Percentiles rank a stretch among this genome's conserved stretches.
Evolutionary conservation across 2,329 filamentous ascomycete species (phyloP).

Genomic region (Ophiostoma australiae): DNA sequence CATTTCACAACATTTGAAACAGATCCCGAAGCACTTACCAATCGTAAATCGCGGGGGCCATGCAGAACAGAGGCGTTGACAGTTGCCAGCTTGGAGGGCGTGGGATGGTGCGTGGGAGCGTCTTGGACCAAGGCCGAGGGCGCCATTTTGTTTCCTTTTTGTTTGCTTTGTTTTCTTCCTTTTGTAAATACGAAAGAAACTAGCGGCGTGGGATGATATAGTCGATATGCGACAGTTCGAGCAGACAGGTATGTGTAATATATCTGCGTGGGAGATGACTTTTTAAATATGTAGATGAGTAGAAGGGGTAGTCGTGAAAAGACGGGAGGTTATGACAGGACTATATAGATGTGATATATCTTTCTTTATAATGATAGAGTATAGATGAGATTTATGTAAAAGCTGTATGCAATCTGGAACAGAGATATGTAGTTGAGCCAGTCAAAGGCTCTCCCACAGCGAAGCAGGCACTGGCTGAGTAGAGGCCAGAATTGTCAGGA

Average conservation of each 20-base stretch:
- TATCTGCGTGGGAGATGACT: neutral
- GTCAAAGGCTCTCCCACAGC: too few species aligned
- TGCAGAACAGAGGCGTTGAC: conserved; percentile 54
- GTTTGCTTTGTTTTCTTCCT: neutral
- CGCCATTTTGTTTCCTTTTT: conserved; percentile 38
- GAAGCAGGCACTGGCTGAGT: too few species aligned
- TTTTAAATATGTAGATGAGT: neutral
- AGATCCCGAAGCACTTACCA: conserved; percentile 41
- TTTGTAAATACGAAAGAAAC: neutral
- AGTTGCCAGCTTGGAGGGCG: conserved; percentile 38
- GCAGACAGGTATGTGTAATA: neutral
- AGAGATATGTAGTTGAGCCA: too few species aligned
- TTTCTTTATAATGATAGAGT: neutral
- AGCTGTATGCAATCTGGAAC: too few species aligned
- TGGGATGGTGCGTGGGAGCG: conserved; percentile 43
- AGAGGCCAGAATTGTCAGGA: too few species aligned
- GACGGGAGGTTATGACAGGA: neutral
- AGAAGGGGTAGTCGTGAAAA: too few species aligned
- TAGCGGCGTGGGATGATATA: neutral
- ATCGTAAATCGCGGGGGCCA: conserved; percentile 52
- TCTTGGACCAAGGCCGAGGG: conserved; percentile 46
- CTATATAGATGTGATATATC: neutral
- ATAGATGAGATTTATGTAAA: too few species aligned
- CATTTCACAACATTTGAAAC: conserved; percentile 20
- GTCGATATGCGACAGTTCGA: neutral